Evolutionary conservation across 805 yeast genomes (phyloP).

Genomic region (Pichia eremophila): DNA sequence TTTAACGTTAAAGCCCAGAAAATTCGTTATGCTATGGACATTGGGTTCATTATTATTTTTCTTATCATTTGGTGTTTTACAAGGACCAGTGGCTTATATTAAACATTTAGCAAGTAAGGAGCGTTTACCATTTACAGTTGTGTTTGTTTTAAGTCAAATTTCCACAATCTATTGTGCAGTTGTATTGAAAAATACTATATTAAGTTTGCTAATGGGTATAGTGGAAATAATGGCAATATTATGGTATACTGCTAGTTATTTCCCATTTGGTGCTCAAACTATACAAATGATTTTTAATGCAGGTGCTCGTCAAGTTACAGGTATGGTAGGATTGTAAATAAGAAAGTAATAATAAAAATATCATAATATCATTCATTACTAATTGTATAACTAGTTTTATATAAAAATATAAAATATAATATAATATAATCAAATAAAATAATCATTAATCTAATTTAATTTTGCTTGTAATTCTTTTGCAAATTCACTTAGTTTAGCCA

Average conservation of each 20-base stretch:
- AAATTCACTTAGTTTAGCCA: constrained; percentile 56
- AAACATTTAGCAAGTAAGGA: constrained; percentile 66
- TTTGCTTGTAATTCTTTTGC: constrained; percentile 52
- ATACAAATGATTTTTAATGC: constrained; percentile 40
- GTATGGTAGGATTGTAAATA: constrained; percentile 32
- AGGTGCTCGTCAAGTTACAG: constrained; percentile 26
- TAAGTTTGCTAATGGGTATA: constrained; percentile 67
- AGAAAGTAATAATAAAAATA: no score
- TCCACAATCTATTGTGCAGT: constrained; percentile 74
- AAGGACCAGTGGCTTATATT: constrained; percentile 80
- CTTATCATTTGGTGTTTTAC: constrained; percentile 79
- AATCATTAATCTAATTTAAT: constrained; percentile 11
- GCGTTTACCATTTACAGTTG: constrained; percentile 68
- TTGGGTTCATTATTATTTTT: constrained; percentile 84
- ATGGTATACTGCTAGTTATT: constrained; percentile 84
- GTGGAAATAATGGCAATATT: constrained; percentile 79
- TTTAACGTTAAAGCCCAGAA: constrained; percentile 78
- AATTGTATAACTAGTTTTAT: no score
- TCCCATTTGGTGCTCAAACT: constrained; percentile 91
- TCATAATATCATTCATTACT: no score
- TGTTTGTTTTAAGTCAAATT: constrained; percentile 73
- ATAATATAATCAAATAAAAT: not conserved
- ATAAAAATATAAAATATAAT: not conserved
- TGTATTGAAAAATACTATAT: constrained; percentile 56
- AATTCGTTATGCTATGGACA: constrained; percentile 87